Evolutionary conservation across 352 stramenopile species (phyloP).

Genomic region (Pythium dissotocum): DNA sequence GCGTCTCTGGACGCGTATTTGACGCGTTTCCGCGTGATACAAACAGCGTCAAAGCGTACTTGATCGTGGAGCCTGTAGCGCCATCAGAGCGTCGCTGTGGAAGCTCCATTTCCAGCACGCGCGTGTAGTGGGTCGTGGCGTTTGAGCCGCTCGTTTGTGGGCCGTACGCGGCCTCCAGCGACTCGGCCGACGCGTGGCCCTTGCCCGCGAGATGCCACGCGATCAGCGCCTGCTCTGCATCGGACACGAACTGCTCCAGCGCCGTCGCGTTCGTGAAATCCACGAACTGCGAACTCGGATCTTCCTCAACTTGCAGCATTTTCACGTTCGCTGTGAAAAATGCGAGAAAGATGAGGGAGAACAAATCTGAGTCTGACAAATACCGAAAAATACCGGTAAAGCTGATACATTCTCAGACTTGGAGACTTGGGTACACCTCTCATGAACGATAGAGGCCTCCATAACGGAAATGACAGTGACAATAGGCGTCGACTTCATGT

Average conservation of each 20-base stretch:
- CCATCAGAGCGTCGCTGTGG: conserved; percentile 22
- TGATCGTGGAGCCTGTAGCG: conserved; percentile 29
- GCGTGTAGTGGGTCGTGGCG: conserved; percentile 10
- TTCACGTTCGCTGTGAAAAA: not conserved
- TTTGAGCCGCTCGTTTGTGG: not conserved
- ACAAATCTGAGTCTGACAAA: not conserved
- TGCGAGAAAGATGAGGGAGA: not conserved
- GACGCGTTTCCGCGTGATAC: conserved; percentile 4
- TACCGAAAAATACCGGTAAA: not conserved
- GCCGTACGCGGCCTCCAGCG: conserved; percentile 27
- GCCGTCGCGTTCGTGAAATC: conserved; percentile 86
- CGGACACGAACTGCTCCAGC: conserved; percentile 78
- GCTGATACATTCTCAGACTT: not conserved
- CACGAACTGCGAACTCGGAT: conserved; percentile 83
- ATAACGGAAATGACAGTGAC: not conserved
- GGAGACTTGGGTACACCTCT: too few relatives aligned
- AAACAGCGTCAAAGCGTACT: conserved; percentile 60
- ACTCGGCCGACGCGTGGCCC: conserved; percentile 54
- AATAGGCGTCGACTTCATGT: too few relatives aligned
- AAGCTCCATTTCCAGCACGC: conserved; percentile 31
- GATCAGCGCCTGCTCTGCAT: conserved; percentile 74
- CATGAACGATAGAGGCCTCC: not conserved
- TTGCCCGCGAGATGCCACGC: conserved; percentile 66
- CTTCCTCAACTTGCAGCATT: conserved; percentile 65
- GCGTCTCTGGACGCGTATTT: not conserved